phyloP scores from a whole-genome alignment of 2,329 filamentous ascomycete species.

The Ceratocystis papillata region DNA sequence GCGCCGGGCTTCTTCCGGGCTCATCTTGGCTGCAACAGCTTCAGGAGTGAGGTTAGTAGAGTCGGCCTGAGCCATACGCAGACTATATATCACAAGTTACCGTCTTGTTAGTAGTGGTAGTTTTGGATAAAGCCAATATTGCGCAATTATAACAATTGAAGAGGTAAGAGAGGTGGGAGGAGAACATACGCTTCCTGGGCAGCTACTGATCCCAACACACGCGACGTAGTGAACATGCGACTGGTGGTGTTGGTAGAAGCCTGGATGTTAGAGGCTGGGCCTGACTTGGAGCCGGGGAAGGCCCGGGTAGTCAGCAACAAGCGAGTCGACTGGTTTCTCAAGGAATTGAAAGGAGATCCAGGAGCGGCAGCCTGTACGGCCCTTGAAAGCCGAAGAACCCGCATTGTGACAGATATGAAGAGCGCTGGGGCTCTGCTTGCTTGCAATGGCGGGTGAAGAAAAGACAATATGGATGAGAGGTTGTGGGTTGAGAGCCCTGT shows the following conservation, averaged over 20 bases:
- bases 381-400: conserved; percentile 23
- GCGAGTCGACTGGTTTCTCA: conserved; percentile 18
- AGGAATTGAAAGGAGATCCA: conserved; percentile 15
- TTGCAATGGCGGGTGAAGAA: conserved; percentile 1
- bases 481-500: not conserved
- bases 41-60: conserved; percentile 44
- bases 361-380: conserved; percentile 15
- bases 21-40: conserved; percentile 65
- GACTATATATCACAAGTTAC: conserved; percentile 27
- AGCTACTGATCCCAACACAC: conserved; percentile 28
- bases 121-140: not conserved
- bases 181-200: conserved; percentile 36
- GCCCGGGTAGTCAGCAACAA: conserved; percentile 18
- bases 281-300: conserved; percentile 4
- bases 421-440: not conserved
- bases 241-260: conserved; percentile 4
- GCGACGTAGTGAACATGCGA: conserved; percentile 22
- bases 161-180: conserved; percentile 8
- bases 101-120: not conserved
- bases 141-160: not conserved
- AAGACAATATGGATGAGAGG: not conserved
- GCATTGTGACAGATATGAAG: conserved; percentile 19
- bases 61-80: conserved; percentile 46
- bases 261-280: not conserved
- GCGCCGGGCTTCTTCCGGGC: conserved; percentile 64